A percentile compares a stretch with the other conserved stretches of the same genome.
phyloP scores from a whole-genome alignment of 495 filamentous ascomycete genomes.

The Niebla homalea region DNA sequence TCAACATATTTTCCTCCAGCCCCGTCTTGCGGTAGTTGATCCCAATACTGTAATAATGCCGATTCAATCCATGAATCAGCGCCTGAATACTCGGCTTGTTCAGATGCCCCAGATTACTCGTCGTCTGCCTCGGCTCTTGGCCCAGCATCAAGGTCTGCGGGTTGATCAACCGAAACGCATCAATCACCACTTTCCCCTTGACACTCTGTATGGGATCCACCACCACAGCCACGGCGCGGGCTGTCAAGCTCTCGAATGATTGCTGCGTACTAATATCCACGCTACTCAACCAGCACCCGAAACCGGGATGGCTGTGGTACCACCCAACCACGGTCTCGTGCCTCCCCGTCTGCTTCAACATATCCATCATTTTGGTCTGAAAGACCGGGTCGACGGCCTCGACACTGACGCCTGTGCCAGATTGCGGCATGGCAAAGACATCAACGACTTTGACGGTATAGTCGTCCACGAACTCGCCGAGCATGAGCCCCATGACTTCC shows the following conservation, averaged over 20 bases:
- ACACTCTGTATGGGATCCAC: constrained; percentile 98
- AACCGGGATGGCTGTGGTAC: constrained; percentile 99
- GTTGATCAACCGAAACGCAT: constrained; percentile 97
- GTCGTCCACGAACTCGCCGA: constrained; percentile 97
- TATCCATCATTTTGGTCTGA: constrained; percentile 99
- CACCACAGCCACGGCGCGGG: constrained; percentile 91
- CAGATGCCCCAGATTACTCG: constrained; percentile 91
- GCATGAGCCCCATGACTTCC: constrained; percentile 99
- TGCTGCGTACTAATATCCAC: constrained; percentile 99
- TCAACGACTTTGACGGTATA: constrained; percentile 96
- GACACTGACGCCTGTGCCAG: constrained; percentile 93
- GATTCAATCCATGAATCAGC: constrained; percentile 94
- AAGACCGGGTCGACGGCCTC: constrained; percentile 97
- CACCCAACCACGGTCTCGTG: constrained; percentile 88
- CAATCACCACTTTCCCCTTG: constrained; percentile 98
- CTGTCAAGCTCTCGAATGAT: constrained; percentile 94
- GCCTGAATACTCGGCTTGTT: constrained; percentile 99
- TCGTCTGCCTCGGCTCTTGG: constrained; percentile 95
- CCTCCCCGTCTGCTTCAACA: constrained; percentile 82
- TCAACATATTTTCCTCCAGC: constrained; percentile 97
- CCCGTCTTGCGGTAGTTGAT: constrained; percentile 98
- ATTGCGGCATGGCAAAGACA: constrained; percentile 99
- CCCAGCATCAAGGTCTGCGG: constrained; percentile 97
- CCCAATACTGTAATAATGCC: constrained; percentile 97
- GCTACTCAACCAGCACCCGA: constrained; percentile 96